phyloP scores from a whole-genome alignment of 2,329 filamentous ascomycete genomes.

The Diaporthe citri region DNA sequence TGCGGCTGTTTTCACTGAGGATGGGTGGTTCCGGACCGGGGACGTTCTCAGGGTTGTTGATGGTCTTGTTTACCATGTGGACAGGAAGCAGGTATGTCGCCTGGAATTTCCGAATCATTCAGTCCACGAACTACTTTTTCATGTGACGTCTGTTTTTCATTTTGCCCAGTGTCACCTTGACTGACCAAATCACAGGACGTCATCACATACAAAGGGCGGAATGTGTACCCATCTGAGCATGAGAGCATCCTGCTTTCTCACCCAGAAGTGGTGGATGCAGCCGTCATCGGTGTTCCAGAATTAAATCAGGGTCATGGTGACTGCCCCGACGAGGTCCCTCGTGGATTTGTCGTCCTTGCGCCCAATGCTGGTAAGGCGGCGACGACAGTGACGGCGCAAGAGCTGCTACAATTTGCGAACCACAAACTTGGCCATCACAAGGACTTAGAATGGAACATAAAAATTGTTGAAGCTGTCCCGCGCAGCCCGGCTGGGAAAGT shows the following conservation, averaged over 20 bases:
- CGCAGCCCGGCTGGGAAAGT: neutral
- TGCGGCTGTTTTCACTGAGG: conserved; percentile 64
- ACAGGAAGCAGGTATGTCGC: neutral
- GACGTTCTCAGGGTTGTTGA: conserved; percentile 44
- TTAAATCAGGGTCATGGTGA: too few species aligned
- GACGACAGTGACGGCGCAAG: neutral
- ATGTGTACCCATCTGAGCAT: neutral
- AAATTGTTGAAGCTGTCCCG: neutral
- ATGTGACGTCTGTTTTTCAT: too few species aligned
- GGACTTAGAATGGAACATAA: neutral
- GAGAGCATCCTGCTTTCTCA: neutral
- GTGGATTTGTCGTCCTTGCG: neutral
- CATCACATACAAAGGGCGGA: neutral
- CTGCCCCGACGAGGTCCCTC: neutral
- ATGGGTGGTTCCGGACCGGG: conserved; percentile 59
- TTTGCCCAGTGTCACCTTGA: fast-evolving
- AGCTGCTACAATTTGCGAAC: neutral
- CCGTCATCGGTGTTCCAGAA: neutral
- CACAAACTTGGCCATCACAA: neutral
- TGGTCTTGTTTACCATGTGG: neutral
- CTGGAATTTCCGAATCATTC: fast-evolving
- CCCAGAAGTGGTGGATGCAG: neutral
- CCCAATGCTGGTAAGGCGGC: neutral
- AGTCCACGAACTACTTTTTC: too few species aligned
- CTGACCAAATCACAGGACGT: neutral